phyloP scores from a whole-genome alignment of 352 stramenopile species.

The Pythium apleroticum region DNA sequence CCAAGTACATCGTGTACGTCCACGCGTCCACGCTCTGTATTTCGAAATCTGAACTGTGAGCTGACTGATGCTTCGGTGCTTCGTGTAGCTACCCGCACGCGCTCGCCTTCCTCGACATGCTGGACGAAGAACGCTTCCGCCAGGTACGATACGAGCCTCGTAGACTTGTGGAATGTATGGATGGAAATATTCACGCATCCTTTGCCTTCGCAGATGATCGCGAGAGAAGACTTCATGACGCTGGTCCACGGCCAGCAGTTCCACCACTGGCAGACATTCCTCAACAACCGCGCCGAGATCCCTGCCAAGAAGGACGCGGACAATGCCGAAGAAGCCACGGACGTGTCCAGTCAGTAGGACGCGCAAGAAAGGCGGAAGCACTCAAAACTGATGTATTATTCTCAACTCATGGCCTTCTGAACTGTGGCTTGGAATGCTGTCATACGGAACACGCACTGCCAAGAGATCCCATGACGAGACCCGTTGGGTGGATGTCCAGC shows the following conservation, averaged over 20 bases:
- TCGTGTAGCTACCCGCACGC: constrained; percentile 73
- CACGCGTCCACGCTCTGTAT: background rate
- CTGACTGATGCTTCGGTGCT: background rate
- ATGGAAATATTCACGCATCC: background rate
- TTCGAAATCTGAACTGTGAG: background rate
- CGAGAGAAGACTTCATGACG: constrained; percentile 85
- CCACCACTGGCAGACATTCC: constrained; percentile 89
- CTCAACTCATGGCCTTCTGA: background rate
- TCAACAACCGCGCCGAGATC: constrained; percentile 73
- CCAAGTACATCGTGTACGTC: constrained; percentile 87
- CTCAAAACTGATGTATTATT: constrained; percentile 8
- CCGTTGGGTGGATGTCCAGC: background rate
- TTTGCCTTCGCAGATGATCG: constrained; percentile 59
- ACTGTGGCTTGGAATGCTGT: background rate
- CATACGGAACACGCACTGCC: background rate
- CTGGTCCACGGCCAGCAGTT: constrained; percentile 88
- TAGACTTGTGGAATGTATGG: background rate
- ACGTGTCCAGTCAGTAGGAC: background rate
- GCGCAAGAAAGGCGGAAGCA: background rate
- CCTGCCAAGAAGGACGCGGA: constrained; percentile 22
- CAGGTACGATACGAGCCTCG: constrained; percentile 32
- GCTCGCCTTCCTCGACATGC: constrained; percentile 87
- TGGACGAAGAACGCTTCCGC: constrained; percentile 86
- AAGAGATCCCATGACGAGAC: background rate
- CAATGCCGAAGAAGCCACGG: constrained; percentile 13